Evolutionary conservation across 2,329 filamentous ascomycete species (phyloP).

Genomic region (Aspergillus ibericus): DNA sequence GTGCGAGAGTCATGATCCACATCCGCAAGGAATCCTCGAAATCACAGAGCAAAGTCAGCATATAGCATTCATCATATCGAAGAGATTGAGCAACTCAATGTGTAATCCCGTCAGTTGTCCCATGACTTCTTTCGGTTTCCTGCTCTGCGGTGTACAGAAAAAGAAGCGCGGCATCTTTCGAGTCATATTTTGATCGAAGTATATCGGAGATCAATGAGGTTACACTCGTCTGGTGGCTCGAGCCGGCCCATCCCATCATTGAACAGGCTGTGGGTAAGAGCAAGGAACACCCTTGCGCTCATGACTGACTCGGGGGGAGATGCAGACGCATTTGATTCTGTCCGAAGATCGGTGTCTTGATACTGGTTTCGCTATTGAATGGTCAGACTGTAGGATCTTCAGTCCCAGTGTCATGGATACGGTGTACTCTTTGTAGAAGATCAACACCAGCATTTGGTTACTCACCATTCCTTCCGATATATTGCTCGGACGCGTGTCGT

Average conservation of each 20-base stretch:
- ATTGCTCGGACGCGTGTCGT: neutral
- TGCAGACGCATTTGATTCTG: neutral
- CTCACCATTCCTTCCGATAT: neutral
- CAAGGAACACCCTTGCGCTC: neutral
- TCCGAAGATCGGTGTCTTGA: neutral
- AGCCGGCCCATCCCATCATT: neutral
- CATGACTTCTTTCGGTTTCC: neutral
- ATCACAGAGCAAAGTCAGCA: neutral
- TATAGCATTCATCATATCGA: neutral
- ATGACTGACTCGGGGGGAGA: neutral
- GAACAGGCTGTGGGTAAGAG: neutral
- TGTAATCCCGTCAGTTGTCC: neutral
- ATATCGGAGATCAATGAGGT: neutral
- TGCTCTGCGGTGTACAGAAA: neutral
- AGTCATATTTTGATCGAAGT: neutral
- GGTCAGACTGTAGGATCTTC: neutral
- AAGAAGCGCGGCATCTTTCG: neutral
- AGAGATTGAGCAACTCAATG: neutral
- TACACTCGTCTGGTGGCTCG: neutral
- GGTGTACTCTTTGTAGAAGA: neutral
- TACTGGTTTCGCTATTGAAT: neutral
- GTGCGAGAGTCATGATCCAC: neutral
- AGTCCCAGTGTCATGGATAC: neutral
- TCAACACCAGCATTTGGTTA: neutral
- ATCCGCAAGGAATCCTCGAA: neutral